phyloP scores from a whole-genome alignment of 1,284 basidiomycete genomes.

The Apiotrichum montevideense region DNA sequence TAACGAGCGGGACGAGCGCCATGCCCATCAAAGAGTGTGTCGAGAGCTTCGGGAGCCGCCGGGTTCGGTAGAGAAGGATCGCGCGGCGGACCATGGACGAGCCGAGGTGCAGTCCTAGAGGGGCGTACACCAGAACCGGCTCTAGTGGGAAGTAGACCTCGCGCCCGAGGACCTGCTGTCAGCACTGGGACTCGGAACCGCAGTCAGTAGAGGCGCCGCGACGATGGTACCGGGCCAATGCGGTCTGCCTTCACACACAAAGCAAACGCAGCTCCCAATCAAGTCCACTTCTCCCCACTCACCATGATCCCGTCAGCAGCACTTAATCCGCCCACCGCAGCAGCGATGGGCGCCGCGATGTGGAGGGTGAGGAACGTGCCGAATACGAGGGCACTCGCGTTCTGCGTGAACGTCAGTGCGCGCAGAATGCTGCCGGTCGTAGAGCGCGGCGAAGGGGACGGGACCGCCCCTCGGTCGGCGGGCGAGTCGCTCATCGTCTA shows the following conservation, averaged over 20 bases:
- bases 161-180: conserved; percentile 30
- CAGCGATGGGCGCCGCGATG: conserved; percentile 37
- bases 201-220: no score
- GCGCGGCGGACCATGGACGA: conserved; percentile 26
- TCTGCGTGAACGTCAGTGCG: conserved; percentile 37
- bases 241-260: no score
- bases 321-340: conserved; percentile 28
- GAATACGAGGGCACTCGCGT: conserved; percentile 39
- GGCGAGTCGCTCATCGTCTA: no score
- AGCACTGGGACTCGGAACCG: no score
- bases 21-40: conserved; percentile 27
- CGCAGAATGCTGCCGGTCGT: conserved; percentile 21
- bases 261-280: background rate
- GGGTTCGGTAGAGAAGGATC: conserved; percentile 14
- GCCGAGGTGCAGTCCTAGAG: conserved; percentile 31
- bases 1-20: conserved; percentile 26
- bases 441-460: background rate
- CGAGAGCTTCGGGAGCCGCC: conserved; percentile 5
- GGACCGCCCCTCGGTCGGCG: no score
- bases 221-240: no score
- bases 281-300: conserved; percentile 3
- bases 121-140: conserved; percentile 30
- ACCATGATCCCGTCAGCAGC: conserved; percentile 39
- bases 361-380: conserved; percentile 38
- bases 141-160: conserved; percentile 41